Evolutionary conservation across 1,139 yeast genomes (phyloP).

Genomic region (Yamadazyma sp.): DNA sequence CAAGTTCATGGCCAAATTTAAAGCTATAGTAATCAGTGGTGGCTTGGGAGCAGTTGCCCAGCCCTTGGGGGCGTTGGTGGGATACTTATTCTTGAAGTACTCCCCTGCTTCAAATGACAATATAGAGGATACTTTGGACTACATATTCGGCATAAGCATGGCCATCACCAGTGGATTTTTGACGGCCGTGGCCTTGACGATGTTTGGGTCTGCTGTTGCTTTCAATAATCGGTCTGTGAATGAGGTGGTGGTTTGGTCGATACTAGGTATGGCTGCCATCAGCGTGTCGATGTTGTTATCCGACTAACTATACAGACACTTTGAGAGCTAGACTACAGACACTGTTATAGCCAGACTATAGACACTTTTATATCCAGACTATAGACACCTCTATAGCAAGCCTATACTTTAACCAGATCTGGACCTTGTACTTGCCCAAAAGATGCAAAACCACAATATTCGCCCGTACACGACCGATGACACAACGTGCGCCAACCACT

Average conservation of each 20-base stretch:
- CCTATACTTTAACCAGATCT: no score
- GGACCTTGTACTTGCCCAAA: neutral
- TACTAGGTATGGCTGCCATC: constrained; percentile 45
- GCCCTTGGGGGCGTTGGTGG: constrained; percentile 84
- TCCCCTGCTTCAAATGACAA: constrained; percentile 24
- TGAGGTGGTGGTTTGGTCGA: constrained; percentile 52
- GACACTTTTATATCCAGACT: neutral
- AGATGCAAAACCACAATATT: constrained; percentile 1
- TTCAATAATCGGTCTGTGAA: constrained; percentile 62
- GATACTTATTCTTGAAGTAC: constrained; percentile 54
- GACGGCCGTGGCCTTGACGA: constrained; percentile 75
- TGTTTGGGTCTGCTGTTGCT: constrained; percentile 76
- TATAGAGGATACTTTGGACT: constrained; percentile 33
- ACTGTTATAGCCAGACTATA: neutral
- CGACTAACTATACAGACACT: neutral
- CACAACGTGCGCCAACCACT: neutral
- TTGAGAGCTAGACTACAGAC: neutral
- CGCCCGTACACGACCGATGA: neutral
- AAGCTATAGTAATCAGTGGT: constrained; percentile 66
- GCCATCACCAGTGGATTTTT: constrained; percentile 83
- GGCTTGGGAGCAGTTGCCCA: constrained; percentile 81
- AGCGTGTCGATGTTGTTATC: constrained; percentile 17
- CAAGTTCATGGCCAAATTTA: constrained; percentile 42
- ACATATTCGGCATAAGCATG: constrained; percentile 63
- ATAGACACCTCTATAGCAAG: neutral